A percentile compares a stretch with the other conserved stretches of the same genome.
Evolutionary conservation across 495 filamentous ascomycete species (phyloP).

Genomic region (Aspergillus heteromorphus): DNA sequence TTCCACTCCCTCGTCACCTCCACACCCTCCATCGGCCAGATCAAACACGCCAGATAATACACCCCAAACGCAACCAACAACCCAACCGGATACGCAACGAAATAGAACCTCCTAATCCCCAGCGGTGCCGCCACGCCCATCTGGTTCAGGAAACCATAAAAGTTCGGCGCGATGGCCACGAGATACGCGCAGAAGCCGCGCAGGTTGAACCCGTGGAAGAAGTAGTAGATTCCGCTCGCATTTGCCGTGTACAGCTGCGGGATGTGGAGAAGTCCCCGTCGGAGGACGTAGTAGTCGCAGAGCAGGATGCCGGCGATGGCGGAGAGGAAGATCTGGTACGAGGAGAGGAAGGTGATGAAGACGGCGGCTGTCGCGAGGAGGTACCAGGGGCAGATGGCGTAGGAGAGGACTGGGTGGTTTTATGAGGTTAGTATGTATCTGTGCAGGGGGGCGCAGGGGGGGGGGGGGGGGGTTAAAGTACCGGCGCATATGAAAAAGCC

Average conservation of each 20-base stretch:
- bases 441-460: too few relatives aligned
- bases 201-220: constrained; percentile 19
- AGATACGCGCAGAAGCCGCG: constrained; percentile 24
- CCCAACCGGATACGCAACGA: constrained; percentile 29
- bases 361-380: constrained; percentile 23
- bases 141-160: constrained; percentile 34
- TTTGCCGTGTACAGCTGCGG: constrained; percentile 22
- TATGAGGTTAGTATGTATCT: too few relatives aligned
- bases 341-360: constrained; percentile 30
- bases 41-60: constrained; percentile 18
- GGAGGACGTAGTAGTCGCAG: constrained; percentile 30
- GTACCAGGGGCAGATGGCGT: constrained; percentile 32
- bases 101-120: constrained; percentile 29
- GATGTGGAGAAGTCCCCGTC: constrained; percentile 23
- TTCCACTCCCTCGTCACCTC: constrained; percentile 22
- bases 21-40: constrained; percentile 14
- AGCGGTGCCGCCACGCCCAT: constrained; percentile 30
- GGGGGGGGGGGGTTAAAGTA: too few relatives aligned
- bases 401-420: constrained; percentile 17
- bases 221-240: constrained; percentile 17
- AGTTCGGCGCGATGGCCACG: constrained; percentile 26
- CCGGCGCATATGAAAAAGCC: constrained; percentile 27
- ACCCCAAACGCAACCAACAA: constrained; percentile 22
- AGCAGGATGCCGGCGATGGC: constrained; percentile 27
- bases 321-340: constrained; percentile 31